A percentile compares a stretch with the other conserved stretches of the same genome.
Conservation (phyloP, 108 stramenopile genomes). For the Mediolabrus comicus region DNA sequence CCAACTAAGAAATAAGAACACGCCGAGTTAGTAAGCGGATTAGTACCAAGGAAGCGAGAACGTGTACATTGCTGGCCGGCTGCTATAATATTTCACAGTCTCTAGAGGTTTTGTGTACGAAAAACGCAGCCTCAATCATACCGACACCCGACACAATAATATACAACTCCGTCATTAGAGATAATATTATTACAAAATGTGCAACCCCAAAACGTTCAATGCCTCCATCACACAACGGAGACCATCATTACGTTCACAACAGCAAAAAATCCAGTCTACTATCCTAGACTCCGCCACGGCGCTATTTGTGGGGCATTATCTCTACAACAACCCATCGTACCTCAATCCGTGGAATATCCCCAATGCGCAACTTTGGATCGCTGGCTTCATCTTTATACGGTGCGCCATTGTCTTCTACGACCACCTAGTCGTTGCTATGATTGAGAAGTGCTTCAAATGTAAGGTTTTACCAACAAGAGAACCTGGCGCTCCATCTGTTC, state of each 20-base stretch:
- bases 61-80: no score
- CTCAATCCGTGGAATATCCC: constrained; percentile 67
- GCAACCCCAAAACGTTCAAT: neutral
- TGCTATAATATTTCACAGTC: no score
- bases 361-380: constrained; percentile 38
- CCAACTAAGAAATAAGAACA: no score
- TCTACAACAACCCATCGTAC: constrained; percentile 49
- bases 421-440: constrained; percentile 57
- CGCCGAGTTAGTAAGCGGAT: no score
- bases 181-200: no score
- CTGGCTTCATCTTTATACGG: constrained; percentile 53
- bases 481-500: constrained; percentile 47
- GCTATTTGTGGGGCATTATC: constrained; percentile 30
- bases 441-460: constrained; percentile 48
- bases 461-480: constrained; percentile 64
- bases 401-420: constrained; percentile 66
- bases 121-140: neutral
- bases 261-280: constrained; percentile 35
- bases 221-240: neutral
- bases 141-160: neutral
- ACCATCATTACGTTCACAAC: constrained; percentile 19
- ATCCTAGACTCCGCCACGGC: constrained; percentile 52
- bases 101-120: no score
- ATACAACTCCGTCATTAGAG: no score
- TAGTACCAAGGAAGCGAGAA: no score